Conservation (phyloP, 371 early-diverging fungal species). For the Mucor irregularis region DNA sequence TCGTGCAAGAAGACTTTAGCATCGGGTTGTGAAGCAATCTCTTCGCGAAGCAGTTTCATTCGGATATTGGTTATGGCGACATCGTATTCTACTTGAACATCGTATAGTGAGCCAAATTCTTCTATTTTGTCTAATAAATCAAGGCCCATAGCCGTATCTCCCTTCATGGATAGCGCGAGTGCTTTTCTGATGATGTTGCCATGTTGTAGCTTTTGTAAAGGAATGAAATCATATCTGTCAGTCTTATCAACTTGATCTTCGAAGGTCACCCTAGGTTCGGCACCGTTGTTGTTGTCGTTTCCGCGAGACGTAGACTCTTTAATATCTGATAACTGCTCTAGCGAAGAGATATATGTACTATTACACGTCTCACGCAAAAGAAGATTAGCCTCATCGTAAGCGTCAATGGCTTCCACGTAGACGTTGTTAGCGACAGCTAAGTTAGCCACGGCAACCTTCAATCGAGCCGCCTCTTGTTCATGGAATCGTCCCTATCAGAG, state of each 20-base stretch:
- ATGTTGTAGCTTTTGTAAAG: constrained; percentile 13
- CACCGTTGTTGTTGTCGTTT: too few species aligned
- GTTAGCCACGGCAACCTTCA: constrained; percentile 50
- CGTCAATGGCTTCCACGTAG: constrained; percentile 42
- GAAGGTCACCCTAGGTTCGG: not conserved
- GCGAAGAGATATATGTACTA: constrained; percentile 34
- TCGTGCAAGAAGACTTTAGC: not conserved
- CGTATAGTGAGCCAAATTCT: not conserved
- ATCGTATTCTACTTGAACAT: constrained; percentile 11
- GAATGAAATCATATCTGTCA: constrained; percentile 9
- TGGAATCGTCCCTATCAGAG: too few species aligned
- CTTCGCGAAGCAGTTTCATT: constrained; percentile 5
- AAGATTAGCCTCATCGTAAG: constrained; percentile 46
- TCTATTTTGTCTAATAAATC: constrained; percentile 7
- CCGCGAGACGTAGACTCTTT: not conserved
- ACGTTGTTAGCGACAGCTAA: constrained; percentile 35
- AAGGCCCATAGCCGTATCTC: not conserved
- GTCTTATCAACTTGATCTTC: not conserved
- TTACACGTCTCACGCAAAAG: constrained; percentile 48
- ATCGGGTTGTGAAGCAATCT: not conserved
- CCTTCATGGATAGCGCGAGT: not conserved
- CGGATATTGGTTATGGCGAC: constrained; percentile 15
- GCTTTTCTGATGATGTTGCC: constrained; percentile 19
- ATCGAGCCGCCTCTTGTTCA: constrained; percentile 22
- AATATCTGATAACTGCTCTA: constrained; percentile 50